These are phyloP conservation scores for Rhizopus sp. DNA, from an alignment of 371 early-diverging fungal genomes.

Conservation along the genomic window DNA sequence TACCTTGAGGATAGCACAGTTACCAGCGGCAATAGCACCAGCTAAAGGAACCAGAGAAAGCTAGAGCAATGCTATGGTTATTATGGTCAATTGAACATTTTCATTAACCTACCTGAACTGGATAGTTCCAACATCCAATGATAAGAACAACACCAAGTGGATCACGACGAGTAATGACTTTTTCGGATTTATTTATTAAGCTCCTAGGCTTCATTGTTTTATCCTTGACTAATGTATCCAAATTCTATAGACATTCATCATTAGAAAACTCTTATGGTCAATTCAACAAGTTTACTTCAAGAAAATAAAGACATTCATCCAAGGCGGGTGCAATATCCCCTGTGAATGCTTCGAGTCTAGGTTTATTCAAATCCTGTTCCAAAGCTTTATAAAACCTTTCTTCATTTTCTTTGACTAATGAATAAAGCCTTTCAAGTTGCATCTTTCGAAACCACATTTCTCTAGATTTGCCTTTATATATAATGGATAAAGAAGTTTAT, in stretches of 20 bases:
- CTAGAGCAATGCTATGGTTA: background rate
- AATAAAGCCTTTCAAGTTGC: slow-evolving; percentile 70
- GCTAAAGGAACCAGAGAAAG: slow-evolving; percentile 31
- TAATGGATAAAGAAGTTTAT: background rate
- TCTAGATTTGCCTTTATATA: slow-evolving; percentile 41
- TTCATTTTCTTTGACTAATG: slow-evolving; percentile 68
- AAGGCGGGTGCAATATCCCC: slow-evolving; percentile 68
- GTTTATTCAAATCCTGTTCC: slow-evolving; percentile 65
- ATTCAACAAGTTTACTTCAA: slow-evolving; percentile 31
- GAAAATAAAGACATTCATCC: slow-evolving; percentile 54
- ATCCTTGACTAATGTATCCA: slow-evolving; percentile 64
- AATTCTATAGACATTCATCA: slow-evolving; percentile 38
- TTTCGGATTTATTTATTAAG: slow-evolving; percentile 34
- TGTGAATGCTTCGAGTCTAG: slow-evolving; percentile 52
- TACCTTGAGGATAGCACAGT: slow-evolving; percentile 74
- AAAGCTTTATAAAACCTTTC: slow-evolving; percentile 61
- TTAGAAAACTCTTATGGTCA: slow-evolving; percentile 15
- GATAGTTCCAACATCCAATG: slow-evolving; percentile 53
- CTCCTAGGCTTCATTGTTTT: slow-evolving; percentile 40
- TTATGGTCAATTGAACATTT: background rate
- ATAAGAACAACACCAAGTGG: slow-evolving; percentile 78
- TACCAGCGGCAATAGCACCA: slow-evolving; percentile 92
- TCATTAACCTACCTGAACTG: slow-evolving; percentile 34
- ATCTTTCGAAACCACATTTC: slow-evolving; percentile 62
- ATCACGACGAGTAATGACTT: slow-evolving; percentile 63